phyloP scores from a whole-genome alignment of 192 early-diverging fungal genomes.

The Entomortierella chlamydospora region DNA sequence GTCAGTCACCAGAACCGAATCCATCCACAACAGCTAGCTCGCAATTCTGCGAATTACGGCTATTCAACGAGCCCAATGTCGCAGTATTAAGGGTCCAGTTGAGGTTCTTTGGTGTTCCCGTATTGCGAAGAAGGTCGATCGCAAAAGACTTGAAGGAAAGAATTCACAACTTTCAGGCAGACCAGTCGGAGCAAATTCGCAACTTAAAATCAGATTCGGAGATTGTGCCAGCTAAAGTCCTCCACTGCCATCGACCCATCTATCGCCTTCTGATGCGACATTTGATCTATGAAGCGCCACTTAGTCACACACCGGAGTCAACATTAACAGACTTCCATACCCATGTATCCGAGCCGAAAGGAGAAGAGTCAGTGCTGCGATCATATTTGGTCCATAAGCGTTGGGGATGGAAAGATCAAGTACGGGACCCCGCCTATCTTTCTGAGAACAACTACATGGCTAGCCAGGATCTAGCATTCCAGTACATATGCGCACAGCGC shows the following conservation, averaged over 20 bases:
- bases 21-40: conserved; percentile 22
- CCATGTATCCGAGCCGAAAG: conserved; percentile 38
- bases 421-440: conserved; percentile 43
- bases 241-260: conserved; percentile 54
- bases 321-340: conserved; percentile 32
- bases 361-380: conserved; percentile 57
- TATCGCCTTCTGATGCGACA: conserved; percentile 62
- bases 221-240: conserved; percentile 9
- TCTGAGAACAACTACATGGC: conserved; percentile 43
- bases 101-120: conserved; percentile 32
- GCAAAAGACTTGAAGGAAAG: conserved; percentile 8
- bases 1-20: conserved; percentile 20
- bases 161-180: conserved; percentile 22
- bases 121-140: conserved; percentile 9
- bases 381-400: conserved; percentile 62
- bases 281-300: conserved; percentile 33
- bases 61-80: conserved; percentile 40
- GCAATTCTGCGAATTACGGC: conserved; percentile 49
- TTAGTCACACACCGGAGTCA: conserved; percentile 22
- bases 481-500: conserved; percentile 60
- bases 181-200: neutral
- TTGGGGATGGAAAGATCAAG: conserved; percentile 64
- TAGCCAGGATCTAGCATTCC: conserved; percentile 62
- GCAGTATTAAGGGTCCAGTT: conserved; percentile 34
- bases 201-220: conserved; percentile 17